Evolutionary conservation across 257 asterid species (phyloP).

Genomic region (Plectranthus barbatus): DNA sequence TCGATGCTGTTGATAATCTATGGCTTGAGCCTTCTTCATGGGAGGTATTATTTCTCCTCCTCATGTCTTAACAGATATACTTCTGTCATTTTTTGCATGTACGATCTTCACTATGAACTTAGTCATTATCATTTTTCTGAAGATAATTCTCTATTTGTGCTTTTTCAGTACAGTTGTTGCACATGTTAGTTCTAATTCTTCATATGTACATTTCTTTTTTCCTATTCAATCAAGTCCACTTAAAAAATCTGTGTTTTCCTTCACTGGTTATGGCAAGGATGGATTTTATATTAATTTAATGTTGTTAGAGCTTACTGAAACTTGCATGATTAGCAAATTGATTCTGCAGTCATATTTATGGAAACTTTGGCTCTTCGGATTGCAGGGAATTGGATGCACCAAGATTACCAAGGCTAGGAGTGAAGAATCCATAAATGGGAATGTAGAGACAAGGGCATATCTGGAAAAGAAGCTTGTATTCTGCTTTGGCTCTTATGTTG

Average conservation of each 20-base stretch:
- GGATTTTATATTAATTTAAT: not conserved
- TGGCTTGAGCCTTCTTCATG: conserved; percentile 96
- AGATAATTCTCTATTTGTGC: not conserved
- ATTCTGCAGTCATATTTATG: not conserved
- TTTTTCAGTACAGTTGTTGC: conserved; percentile 1
- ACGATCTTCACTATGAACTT: not conserved
- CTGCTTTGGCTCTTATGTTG: conserved; percentile 88
- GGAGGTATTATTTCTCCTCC: conserved; percentile 65
- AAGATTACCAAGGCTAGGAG: conserved; percentile 68
- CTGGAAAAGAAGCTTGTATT: conserved; percentile 91
- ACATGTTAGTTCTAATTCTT: conserved; percentile 3
- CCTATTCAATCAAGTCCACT: not conserved
- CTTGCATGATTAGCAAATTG: not conserved
- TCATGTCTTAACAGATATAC: not conserved
- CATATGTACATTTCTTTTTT: not conserved
- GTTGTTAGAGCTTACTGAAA: not conserved
- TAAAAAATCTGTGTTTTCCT: not conserved
- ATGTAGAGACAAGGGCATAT: conserved; percentile 83
- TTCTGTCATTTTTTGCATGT: not conserved
- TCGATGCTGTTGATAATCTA: conserved; percentile 72
- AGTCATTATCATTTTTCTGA: conserved; percentile 1
- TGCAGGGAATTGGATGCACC: conserved; percentile 95
- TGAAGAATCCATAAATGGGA: conserved; percentile 56
- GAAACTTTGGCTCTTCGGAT: conserved; percentile 11
- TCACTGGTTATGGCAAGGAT: not conserved